phyloP scores from a whole-genome alignment of 306 rosid genomes.

The Psophocarpus tetragonolobus region DNA sequence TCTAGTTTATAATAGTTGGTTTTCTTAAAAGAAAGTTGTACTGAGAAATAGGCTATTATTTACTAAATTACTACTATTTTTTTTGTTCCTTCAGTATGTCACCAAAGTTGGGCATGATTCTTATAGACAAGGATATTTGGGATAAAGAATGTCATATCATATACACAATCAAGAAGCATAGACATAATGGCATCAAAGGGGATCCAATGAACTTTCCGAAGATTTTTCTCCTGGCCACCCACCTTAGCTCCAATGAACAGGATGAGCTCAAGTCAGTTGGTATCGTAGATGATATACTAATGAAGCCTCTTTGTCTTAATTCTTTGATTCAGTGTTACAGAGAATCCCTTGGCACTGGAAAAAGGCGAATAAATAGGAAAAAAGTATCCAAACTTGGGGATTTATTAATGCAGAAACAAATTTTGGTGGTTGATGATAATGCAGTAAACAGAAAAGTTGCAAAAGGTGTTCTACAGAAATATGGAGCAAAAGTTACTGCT shows the following conservation, averaged over 20 bases:
- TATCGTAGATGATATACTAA: constrained; percentile 56
- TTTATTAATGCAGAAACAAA: constrained; percentile 56
- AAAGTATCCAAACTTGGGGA: constrained; percentile 56
- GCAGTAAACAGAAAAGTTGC: constrained; percentile 90
- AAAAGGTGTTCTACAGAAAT: constrained; percentile 76
- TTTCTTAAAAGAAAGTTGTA: neutral
- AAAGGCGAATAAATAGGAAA: constrained; percentile 50
- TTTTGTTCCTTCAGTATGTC: constrained; percentile 43
- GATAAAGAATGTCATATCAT: constrained; percentile 51
- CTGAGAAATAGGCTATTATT: constrained; percentile 2
- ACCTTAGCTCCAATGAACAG: constrained; percentile 42
- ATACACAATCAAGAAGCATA: constrained; percentile 41
- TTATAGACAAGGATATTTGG: constrained; percentile 81
- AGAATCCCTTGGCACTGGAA: constrained; percentile 65
- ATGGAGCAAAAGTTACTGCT: constrained; percentile 79
- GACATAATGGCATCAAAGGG: constrained; percentile 43
- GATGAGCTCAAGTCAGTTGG: constrained; percentile 61
- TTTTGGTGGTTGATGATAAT: constrained; percentile 94
- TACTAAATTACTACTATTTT: constrained; percentile 23
- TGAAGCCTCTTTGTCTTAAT: constrained; percentile 74
- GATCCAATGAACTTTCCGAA: constrained; percentile 48
- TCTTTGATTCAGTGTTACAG: constrained; percentile 60
- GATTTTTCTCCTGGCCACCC: constrained; percentile 68
- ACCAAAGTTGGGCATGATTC: constrained; percentile 58
- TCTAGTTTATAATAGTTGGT: neutral